Base-by-base conservation (phyloP, 75 land plant species). In the Gnetum montanum region DNA sequence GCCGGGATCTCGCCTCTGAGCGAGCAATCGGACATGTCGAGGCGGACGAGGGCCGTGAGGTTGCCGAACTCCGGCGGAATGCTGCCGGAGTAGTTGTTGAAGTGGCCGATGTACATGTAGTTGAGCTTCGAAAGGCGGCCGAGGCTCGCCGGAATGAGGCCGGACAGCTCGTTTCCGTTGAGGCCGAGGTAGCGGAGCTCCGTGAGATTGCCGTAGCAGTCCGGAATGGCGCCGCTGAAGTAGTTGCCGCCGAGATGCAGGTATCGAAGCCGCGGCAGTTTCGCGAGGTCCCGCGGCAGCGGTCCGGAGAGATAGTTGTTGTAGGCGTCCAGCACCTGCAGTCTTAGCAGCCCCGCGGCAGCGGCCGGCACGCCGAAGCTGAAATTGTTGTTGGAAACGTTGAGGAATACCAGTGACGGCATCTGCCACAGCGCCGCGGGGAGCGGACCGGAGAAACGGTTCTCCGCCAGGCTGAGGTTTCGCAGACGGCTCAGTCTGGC, bases 1-100 rank as follows among this genome's bases (percentile, higher is more conserved):
- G 84, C 41, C 3, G 92, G 83, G 16, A 87, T 74, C 7, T 60
- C 30, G 20, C 84, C 88, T 11, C 49, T 31, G 18, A 87, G 65
- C 13, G 69, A 78, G 34, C 86, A 82, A 61, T 47, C 36, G 0
- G 60, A 74, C 53, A 94, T 44, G 52, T 83, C 82, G n/a, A 94
- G 78, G 13, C 61, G 27, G 10, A 38, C 57, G 1, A 95, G 77
- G 5, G 48, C 12, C 10, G 28, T 63, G 46, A 90, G 51, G 16
- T 26, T 11, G 3, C 96, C 96, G 44, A 95, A 56, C 59, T 75
- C 82, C 2, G 76, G 65, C 27, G 93, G 88, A 20, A 88, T 75
- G 2, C 71, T 84, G 8, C 91, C 90, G 2, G 57, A 20, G 61
- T 65, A 82, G 8, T 0, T 0, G 60, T 79, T 89, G 65, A 12